Evolutionary conservation across 1,139 yeast genomes (phyloP), one percentile per base, ranked within the genome.

Genomic region (Meyerozyma carpophila): DNA sequence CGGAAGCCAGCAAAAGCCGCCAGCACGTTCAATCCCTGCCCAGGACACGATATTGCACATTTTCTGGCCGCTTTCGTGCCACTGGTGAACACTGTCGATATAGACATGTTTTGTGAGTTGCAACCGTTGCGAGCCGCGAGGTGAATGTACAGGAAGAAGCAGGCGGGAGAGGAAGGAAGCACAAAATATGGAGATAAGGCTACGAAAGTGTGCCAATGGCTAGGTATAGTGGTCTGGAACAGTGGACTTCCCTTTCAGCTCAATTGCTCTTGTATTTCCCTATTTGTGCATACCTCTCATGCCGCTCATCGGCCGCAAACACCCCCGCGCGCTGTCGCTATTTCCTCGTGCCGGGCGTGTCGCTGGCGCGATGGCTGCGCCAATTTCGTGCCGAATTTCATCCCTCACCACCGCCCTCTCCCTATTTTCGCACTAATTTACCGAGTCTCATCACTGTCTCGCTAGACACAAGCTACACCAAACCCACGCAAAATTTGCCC

Each of bases 1-100:
- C 43, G 41, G n/a, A 49, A 37, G 8, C 45, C 10, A 26, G 36
- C 28, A 45, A 47, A 37, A 45, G 47, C 7, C 51, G 48, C 11
- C 46, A 43, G 40, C 13, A 44, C 7, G 25, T 18, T 16, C 10
- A 48, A 43, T 2, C 52, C 54, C 31, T 50, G 54, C 28, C 54
- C 54, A 14, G 54, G 54, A 27, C 50, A 50, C 2, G 37, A 24
- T 10, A 34, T 5, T 5, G 37, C 37, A 10, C 10, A 8, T 20
- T 9, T 13, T 31, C 9, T 31, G 16, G 9, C 10, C 10, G 34
- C 10, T 31, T 11, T 8, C 5, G 14, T 13, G 14, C 37, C 13
- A 3, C 5, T 32, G 8, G 11, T 10, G 10, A 16, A 11, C 21
- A 14, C 29, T 10, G 41, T 11, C 4, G 28, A 24, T 5, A 24